Conservation (phyloP, 108 stramenopile genomes). For the Nitzschia putrida region DNA sequence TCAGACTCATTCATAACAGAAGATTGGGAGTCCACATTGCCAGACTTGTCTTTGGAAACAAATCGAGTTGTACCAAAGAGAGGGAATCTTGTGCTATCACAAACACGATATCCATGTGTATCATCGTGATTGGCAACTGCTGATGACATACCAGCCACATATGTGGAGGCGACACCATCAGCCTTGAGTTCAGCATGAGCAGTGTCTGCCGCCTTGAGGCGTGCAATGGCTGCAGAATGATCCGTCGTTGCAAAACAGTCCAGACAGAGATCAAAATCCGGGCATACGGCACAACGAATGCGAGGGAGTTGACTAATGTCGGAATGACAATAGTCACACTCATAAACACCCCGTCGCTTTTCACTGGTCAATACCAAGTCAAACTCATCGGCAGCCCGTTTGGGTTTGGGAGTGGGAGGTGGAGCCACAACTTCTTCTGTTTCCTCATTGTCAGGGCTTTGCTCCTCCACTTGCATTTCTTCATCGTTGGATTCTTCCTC, state of each 20-base stretch:
- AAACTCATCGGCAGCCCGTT: not conserved
- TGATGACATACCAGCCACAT: constrained; percentile 44
- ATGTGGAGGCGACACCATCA: constrained; percentile 43
- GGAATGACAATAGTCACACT: constrained; percentile 87
- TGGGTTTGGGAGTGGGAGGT: not conserved
- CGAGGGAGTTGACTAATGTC: constrained; percentile 83
- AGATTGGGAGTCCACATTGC: not conserved
- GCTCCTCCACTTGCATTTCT: not conserved
- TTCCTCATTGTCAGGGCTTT: not conserved
- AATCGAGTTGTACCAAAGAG: constrained; percentile 43
- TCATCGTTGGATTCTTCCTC: constrained; percentile 5
- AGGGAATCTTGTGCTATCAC: constrained; percentile 78
- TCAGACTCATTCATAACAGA: not conserved
- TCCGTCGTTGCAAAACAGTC: constrained; percentile 81
- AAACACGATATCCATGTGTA: constrained; percentile 78
- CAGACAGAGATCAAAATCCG: constrained; percentile 87
- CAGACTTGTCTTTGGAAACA: not conserved
- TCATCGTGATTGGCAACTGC: constrained; percentile 56
- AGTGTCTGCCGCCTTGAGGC: constrained; percentile 26
- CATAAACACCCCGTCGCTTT: constrained; percentile 76
- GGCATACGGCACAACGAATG: constrained; percentile 80
- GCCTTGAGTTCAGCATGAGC: constrained; percentile 38
- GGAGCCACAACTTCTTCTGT: not conserved
- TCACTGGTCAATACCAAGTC: constrained; percentile 66
- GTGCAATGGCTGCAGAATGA: constrained; percentile 41